These are phyloP conservation scores for Calocybe gambosa DNA, from an alignment of 1,284 basidiomycete genomes.

Conservation along the genomic window DNA sequence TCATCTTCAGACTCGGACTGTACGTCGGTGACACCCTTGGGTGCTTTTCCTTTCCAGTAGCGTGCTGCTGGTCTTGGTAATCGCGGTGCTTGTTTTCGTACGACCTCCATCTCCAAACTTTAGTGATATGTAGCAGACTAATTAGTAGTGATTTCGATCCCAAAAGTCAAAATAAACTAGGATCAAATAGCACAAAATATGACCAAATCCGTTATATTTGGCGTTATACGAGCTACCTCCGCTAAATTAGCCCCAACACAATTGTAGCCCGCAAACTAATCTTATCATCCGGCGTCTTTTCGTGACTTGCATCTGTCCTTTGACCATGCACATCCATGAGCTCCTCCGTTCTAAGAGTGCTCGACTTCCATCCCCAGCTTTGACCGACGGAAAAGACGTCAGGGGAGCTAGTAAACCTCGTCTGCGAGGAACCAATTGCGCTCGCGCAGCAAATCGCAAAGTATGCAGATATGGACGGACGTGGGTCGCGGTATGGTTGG, in stretches of 20 bases:
- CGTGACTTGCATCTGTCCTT: slow-evolving; percentile 25
- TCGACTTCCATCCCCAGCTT: slow-evolving; percentile 81
- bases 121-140: neutral
- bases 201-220: neutral
- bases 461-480: slow-evolving; percentile 62
- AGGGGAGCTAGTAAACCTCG: slow-evolving; percentile 80
- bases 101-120: slow-evolving; percentile 16
- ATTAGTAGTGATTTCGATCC: neutral
- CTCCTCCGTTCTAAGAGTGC: slow-evolving; percentile 55
- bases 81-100: slow-evolving; percentile 64
- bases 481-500: slow-evolving; percentile 74
- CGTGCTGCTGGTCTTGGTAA: slow-evolving; percentile 67
- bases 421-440: slow-evolving; percentile 76
- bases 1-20: slow-evolving; percentile 62
- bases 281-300: slow-evolving; percentile 29
- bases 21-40: slow-evolving; percentile 58
- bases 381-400: slow-evolving; percentile 79
- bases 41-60: slow-evolving; percentile 82
- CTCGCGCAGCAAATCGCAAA: slow-evolving; percentile 83
- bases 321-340: slow-evolving; percentile 47
- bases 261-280: slow-evolving; percentile 71
- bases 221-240: too few species aligned
- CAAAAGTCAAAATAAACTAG: slow-evolving; percentile 6
- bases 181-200: slow-evolving; percentile 12
- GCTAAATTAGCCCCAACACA: slow-evolving; percentile 63